phyloP scores from a whole-genome alignment of 1,284 basidiomycete genomes.

The Malassezia furfur region DNA sequence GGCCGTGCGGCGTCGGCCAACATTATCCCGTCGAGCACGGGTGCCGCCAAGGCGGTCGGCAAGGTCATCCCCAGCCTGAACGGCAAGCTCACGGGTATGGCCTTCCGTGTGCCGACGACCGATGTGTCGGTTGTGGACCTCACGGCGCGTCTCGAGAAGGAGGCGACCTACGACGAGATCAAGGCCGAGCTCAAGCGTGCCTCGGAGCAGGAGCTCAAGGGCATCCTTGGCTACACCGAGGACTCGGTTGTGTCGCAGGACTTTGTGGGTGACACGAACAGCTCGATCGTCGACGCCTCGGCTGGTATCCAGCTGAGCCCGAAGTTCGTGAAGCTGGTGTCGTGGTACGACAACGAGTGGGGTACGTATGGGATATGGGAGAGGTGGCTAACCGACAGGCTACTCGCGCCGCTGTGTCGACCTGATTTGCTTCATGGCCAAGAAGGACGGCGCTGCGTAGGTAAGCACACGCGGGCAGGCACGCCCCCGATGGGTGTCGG shows the following conservation, averaged over 20 bases:
- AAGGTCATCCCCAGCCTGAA: slow-evolving; percentile 96
- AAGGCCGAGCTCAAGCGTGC: slow-evolving; percentile 78
- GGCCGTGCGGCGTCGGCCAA: slow-evolving; percentile 93
- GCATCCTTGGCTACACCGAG: slow-evolving; percentile 89
- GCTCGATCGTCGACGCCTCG: slow-evolving; percentile 61
- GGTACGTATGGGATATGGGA: slow-evolving; percentile 39
- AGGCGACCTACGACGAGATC: slow-evolving; percentile 73
- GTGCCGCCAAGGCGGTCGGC: slow-evolving; percentile 95
- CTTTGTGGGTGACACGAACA: slow-evolving; percentile 60
- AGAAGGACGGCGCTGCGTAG: slow-evolving; percentile 50
- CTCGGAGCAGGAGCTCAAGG: slow-evolving; percentile 61
- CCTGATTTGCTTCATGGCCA: slow-evolving; percentile 71
- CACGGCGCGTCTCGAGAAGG: slow-evolving; percentile 82
- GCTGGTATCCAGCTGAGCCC: slow-evolving; percentile 88
- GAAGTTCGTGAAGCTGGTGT: slow-evolving; percentile 89
- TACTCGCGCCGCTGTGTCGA: slow-evolving; percentile 93
- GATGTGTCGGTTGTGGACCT: slow-evolving; percentile 99
- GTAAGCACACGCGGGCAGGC: slow-evolving; percentile 19
- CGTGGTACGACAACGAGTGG: slow-evolving; percentile 79
- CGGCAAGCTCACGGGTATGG: slow-evolving; percentile 85
- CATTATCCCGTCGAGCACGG: slow-evolving; percentile 98
- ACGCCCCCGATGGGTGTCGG: not conserved
- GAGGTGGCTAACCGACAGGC: slow-evolving; percentile 39
- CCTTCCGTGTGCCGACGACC: slow-evolving; percentile 94
- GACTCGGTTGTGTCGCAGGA: slow-evolving; percentile 73